Evolutionary conservation across 2,329 filamentous ascomycete species (phyloP).

Genomic region (Cladosporium sp.): DNA sequence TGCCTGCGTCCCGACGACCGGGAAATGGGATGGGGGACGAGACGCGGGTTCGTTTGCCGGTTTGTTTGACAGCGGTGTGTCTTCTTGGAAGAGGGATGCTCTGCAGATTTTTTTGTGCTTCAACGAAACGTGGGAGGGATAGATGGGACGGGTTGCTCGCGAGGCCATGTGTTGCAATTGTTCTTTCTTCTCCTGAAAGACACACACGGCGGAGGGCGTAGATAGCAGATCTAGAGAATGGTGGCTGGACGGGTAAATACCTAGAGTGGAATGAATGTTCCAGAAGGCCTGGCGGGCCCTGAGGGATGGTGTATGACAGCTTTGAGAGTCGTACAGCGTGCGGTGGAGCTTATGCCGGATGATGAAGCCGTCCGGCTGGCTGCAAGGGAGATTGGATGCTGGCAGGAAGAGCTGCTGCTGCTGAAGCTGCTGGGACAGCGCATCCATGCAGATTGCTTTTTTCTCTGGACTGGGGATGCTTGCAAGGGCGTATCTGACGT

Average conservation of each 20-base stretch:
- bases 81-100: too few species aligned
- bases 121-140: too few species aligned
- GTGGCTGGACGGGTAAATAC: not conserved
- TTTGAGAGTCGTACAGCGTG: not conserved
- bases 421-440: slow-evolving; percentile 4
- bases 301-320: slow-evolving; percentile 3
- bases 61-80: slow-evolving; percentile 8
- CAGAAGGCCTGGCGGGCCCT: slow-evolving; percentile 1
- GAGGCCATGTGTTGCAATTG: too few species aligned
- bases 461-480: slow-evolving; percentile 1
- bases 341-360: slow-evolving; percentile 11
- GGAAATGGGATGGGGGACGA: not conserved
- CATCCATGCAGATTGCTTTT: slow-evolving; percentile 6
- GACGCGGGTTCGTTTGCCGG: not conserved
- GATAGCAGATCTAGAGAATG: too few species aligned
- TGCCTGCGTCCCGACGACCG: not conserved
- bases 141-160: too few species aligned
- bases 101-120: too few species aligned
- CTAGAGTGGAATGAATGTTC: slow-evolving; percentile 4
- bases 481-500: not conserved
- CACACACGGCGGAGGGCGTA: too few species aligned
- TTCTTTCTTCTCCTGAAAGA: too few species aligned
- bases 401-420: not conserved
- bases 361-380: slow-evolving; percentile 3
- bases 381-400: slow-evolving; percentile 5